Evolutionary conservation across 108 stramenopile species (phyloP), one percentile per base, ranked within the genome.

Genomic region (Nannochloropsis gaditana): DNA sequence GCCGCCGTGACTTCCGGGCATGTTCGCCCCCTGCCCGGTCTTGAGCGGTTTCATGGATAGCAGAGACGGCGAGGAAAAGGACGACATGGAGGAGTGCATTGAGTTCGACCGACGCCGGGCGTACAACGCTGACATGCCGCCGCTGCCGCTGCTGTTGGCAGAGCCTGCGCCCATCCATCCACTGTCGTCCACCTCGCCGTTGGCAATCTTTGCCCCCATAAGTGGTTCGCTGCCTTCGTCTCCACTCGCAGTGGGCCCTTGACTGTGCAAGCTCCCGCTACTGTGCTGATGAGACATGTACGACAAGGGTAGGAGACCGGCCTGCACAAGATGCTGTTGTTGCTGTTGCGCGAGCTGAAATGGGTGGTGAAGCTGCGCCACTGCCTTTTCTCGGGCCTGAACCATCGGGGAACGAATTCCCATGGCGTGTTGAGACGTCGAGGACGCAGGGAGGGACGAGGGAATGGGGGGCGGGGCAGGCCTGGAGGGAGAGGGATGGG

Each of bases 361-460:
- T 10, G 10, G 59, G 19, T 73, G 59, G 19, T 73, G 59, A 0
- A 73, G 15, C n/a, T 73, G 59, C 59, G 59, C 59, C 59, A 73
- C 59, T 73, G 59, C 59, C 59, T n/a, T 73, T 73, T 73, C 59
- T 73, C 59, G 59, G n/a, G 59, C 59, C n/a, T 73, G 59, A 2
- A 73, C 59, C 59, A 73, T 73, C n/a, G 59, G 59, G 59, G 59
- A 73, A n/a, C 59, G 59, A n/a, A 15, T 2, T 73, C 59, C 59
- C 59, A 73, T 73, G 6, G n/a, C 15, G 59, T 73, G 59, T 15
- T 73, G 59, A n/a, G 59, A 50, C 10, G 47, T 11, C 11, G 15
- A 10, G 47, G 47, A 50, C 11, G 47, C 15, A 73, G 59, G 59
- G 59, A 73, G 19, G 59, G 59, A 73, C 19, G 59, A 73, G n/a